phyloP scores from a whole-genome alignment of 495 filamentous ascomycete species.

The Aspergillus nidulans region DNA sequence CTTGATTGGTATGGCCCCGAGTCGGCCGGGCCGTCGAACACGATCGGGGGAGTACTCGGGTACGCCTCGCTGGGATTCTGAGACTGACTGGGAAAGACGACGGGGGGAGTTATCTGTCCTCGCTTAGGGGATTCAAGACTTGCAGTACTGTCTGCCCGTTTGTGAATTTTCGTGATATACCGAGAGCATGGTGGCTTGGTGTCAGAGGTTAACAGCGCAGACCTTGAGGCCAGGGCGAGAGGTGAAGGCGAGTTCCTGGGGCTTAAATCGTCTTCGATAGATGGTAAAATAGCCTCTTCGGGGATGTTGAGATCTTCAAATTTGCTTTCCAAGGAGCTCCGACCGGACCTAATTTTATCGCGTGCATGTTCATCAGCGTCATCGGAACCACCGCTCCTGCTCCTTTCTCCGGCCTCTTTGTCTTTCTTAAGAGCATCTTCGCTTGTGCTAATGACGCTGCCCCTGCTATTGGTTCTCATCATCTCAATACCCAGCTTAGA shows the following conservation, averaged over 20 bases:
- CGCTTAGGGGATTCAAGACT: conserved; percentile 11
- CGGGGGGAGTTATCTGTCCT: conserved; percentile 36
- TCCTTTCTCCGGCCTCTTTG: conserved; percentile 28
- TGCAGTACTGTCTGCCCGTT: conserved; percentile 10
- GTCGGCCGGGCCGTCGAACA: conserved; percentile 5
- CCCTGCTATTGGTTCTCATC: conserved; percentile 91
- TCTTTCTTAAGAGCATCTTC: conserved; percentile 42
- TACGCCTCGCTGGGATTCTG: not conserved
- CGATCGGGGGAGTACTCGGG: conserved; percentile 31
- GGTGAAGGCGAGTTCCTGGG: conserved; percentile 20
- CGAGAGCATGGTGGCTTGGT: conserved; percentile 14
- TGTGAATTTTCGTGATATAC: conserved; percentile 23
- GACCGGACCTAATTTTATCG: conserved; percentile 23
- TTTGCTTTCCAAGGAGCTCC: conserved; percentile 28
- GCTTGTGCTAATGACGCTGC: conserved; percentile 64
- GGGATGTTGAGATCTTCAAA: conserved; percentile 39
- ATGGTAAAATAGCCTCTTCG: conserved; percentile 31
- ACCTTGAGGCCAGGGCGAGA: conserved; percentile 8
- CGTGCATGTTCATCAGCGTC: conserved; percentile 23
- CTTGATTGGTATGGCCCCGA: conserved; percentile 11
- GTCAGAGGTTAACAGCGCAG: not conserved
- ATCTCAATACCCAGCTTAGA: conserved; percentile 90
- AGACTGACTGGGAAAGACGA: conserved; percentile 12
- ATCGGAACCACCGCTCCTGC: conserved; percentile 20
- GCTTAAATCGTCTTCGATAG: conserved; percentile 26